These are phyloP conservation scores for Mycena latifolia DNA, from an alignment of 768 basidiomycete genomes.

Conservation along the genomic window DNA sequence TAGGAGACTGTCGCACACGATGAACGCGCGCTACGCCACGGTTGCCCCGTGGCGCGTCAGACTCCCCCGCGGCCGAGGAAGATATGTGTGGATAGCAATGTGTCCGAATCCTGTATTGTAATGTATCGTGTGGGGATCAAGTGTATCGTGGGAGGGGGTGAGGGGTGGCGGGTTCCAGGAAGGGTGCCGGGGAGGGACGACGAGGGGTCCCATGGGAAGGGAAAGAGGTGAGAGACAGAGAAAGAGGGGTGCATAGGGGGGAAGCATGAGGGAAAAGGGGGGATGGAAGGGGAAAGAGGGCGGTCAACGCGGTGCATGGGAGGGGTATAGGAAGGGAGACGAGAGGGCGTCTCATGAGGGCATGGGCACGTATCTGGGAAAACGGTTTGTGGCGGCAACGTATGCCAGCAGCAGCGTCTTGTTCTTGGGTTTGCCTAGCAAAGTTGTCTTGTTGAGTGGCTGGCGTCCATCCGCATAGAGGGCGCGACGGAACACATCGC, in stretches of 20 bases:
- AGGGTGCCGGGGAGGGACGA: background rate
- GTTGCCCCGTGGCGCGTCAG: constrained; percentile 7
- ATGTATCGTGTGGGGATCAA: no score
- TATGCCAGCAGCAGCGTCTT: background rate
- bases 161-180: background rate
- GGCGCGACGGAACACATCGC: no score
- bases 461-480: background rate
- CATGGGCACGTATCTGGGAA: background rate
- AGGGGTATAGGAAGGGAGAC: no score
- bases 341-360: no score
- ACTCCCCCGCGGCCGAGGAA: constrained; percentile 6
- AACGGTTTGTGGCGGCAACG: background rate
- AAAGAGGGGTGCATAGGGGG: no score
- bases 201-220: background rate
- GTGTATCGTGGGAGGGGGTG: background rate
- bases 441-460: background rate
- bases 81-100: background rate
- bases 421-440: constrained; percentile 5
- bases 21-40: background rate
- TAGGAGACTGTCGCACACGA: background rate
- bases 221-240: background rate
- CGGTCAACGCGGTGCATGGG: no score
- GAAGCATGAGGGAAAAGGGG: no score
- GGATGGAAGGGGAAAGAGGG: no score
- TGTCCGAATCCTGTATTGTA: background rate